Conservation (phyloP, 2,329 filamentous ascomycete species). For the Pestalotiopsis sp. region DNA sequence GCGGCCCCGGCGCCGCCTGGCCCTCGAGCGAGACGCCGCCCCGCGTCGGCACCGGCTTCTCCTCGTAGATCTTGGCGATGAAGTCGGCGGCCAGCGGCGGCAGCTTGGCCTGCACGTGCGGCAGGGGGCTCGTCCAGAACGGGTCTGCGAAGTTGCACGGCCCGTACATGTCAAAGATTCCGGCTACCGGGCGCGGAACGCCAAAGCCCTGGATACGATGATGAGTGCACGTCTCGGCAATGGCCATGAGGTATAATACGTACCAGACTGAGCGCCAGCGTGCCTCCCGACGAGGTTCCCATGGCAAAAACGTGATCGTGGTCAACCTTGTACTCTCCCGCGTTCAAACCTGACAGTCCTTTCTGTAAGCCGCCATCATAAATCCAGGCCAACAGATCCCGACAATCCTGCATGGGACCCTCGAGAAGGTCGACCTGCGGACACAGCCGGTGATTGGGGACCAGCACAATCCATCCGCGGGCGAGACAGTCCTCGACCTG, state of each 20-base stretch:
- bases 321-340: conserved; percentile 22
- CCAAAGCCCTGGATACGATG: conserved; percentile 36
- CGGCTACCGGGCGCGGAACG: conserved; percentile 35
- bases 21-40: conserved; percentile 45
- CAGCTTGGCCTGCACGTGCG: conserved; percentile 30
- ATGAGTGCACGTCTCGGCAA: not conserved
- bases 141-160: conserved; percentile 39
- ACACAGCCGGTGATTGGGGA: conserved; percentile 30
- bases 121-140: conserved; percentile 38
- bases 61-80: conserved; percentile 37
- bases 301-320: conserved; percentile 35
- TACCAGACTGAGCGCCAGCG: conserved; percentile 38
- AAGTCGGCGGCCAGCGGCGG: conserved; percentile 31
- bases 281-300: conserved; percentile 40
- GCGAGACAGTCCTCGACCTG: conserved; percentile 40
- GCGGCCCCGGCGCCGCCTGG: conserved; percentile 32
- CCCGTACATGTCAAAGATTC: conserved; percentile 46
- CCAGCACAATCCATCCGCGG: conserved; percentile 41
- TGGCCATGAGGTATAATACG: conserved; percentile 9
- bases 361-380: conserved; percentile 31
- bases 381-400: conserved; percentile 37
- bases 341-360: conserved; percentile 22
- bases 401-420: conserved; percentile 15
- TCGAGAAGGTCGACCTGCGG: conserved; percentile 13
- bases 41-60: conserved; percentile 37